Conservation (phyloP, 2,329 filamentous ascomycete genomes). For the Exophiala dermatitidis region DNA sequence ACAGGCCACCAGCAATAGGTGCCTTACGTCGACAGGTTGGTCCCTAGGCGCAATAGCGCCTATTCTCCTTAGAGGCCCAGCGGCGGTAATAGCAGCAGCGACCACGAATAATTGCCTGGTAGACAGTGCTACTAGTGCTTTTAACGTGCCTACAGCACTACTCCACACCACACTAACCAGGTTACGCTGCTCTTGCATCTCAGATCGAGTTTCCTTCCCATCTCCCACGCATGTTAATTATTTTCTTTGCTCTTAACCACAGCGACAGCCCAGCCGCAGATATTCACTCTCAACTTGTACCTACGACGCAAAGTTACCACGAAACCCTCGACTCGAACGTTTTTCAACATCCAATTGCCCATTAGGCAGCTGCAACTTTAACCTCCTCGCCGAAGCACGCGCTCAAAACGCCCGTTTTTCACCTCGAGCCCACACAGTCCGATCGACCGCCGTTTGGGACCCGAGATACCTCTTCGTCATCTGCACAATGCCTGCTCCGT, state of each 20-base stretch:
- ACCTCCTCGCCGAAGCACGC: slow-evolving; percentile 9
- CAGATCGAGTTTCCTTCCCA: not conserved
- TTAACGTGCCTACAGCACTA: not conserved
- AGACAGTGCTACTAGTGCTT: too few relatives aligned
- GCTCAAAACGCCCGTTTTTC: slow-evolving; percentile 14
- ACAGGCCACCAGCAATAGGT: too few relatives aligned
- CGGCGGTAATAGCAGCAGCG: too few relatives aligned
- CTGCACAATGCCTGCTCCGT: slow-evolving; percentile 59
- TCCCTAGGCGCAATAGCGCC: too few relatives aligned
- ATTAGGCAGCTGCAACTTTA: not conserved
- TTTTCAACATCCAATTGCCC: not conserved
- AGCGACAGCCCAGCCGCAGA: slow-evolving; percentile 1
- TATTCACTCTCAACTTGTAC: slow-evolving; percentile 3
- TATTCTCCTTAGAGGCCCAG: too few relatives aligned
- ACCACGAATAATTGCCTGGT: too few relatives aligned
- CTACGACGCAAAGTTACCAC: slow-evolving; percentile 4
- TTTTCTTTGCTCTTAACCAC: slow-evolving; percentile 6
- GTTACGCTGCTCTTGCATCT: not conserved
- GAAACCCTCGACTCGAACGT: slow-evolving; percentile 2
- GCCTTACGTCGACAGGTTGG: too few relatives aligned
- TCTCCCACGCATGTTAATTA: slow-evolving; percentile 8
- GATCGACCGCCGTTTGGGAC: slow-evolving; percentile 2
- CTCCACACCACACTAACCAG: not conserved
- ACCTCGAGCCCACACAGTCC: slow-evolving; percentile 5
- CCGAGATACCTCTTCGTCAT: not conserved